Conservation (phyloP, 805 yeast genomes). For the Candida sphagnicola region DNA sequence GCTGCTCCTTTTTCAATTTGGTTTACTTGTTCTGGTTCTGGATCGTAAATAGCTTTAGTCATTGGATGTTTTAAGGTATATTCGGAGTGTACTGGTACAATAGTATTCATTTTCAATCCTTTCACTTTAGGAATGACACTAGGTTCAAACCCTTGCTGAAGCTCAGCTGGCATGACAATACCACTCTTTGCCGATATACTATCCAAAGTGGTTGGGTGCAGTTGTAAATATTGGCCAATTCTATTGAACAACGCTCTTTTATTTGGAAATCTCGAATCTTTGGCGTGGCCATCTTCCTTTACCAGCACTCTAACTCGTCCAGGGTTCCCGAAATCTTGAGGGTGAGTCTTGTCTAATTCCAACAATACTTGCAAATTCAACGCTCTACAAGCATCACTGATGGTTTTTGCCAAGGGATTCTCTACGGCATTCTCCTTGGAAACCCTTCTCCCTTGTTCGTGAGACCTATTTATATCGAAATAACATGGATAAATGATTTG, state of each 20-base stretch:
- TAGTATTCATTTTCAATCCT: slow-evolving; percentile 80
- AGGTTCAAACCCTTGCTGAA: slow-evolving; percentile 46
- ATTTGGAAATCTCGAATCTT: slow-evolving; percentile 24
- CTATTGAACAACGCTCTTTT: slow-evolving; percentile 65
- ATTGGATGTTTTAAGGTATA: slow-evolving; percentile 81
- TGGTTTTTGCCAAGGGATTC: slow-evolving; percentile 82
- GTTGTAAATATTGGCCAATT: slow-evolving; percentile 57
- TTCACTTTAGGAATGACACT: slow-evolving; percentile 70
- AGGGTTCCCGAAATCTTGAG: slow-evolving; percentile 96
- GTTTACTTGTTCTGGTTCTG: slow-evolving; percentile 41
- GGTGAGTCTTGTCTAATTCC: slow-evolving; percentile 85
- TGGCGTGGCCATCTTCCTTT: slow-evolving; percentile 41
- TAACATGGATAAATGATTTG: slow-evolving; percentile 88
- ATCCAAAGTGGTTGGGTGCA: slow-evolving; percentile 64
- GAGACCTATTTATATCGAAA: slow-evolving; percentile 75
- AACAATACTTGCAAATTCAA: slow-evolving; percentile 42
- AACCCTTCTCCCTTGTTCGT: slow-evolving; percentile 81
- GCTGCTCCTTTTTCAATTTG: slow-evolving; percentile 17
- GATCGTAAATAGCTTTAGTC: slow-evolving; percentile 64
- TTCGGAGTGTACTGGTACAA: slow-evolving; percentile 84
- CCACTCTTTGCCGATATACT: slow-evolving; percentile 49
- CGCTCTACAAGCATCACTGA: slow-evolving; percentile 67
- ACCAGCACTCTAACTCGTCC: slow-evolving; percentile 85
- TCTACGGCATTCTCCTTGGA: slow-evolving; percentile 63
- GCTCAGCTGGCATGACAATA: slow-evolving; percentile 64